phyloP scores from a whole-genome alignment of 768 basidiomycete genomes.

The Termitomyces sp. region DNA sequence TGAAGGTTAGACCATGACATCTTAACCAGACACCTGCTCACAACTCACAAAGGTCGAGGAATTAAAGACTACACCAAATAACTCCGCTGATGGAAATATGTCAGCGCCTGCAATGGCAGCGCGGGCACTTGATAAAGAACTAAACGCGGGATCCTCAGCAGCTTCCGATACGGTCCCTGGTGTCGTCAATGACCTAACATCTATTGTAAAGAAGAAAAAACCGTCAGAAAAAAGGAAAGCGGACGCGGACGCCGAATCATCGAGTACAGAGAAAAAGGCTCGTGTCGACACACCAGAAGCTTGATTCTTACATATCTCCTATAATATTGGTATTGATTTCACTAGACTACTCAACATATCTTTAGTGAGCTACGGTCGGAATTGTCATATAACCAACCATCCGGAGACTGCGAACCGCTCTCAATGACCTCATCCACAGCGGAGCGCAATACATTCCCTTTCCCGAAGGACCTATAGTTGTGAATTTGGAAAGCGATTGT shows the following conservation, averaged over 20 bases:
- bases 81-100: constrained; percentile 29
- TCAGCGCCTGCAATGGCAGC: constrained; percentile 70
- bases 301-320: constrained; percentile 7
- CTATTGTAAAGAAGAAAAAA: constrained; percentile 83
- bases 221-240: constrained; percentile 62
- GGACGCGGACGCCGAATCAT: constrained; percentile 44
- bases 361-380: background rate
- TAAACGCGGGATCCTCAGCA: constrained; percentile 40
- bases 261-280: constrained; percentile 58
- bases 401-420: constrained; percentile 18
- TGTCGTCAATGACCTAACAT: constrained; percentile 76
- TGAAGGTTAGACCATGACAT: constrained; percentile 53
- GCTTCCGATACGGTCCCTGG: constrained; percentile 27
- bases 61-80: constrained; percentile 73
- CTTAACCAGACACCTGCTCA: background rate
- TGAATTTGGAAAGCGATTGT: constrained; percentile 16
- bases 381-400: background rate
- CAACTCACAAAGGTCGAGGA: constrained; percentile 71
- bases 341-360: background rate
- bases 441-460: constrained; percentile 17
- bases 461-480: constrained; percentile 19
- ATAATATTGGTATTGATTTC: constrained; percentile 1
- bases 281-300: constrained; percentile 39
- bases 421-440: constrained; percentile 16
- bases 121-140: constrained; percentile 63